phyloP scores from a whole-genome alignment of 495 filamentous ascomycete genomes.

The Aspergillus campestris region DNA sequence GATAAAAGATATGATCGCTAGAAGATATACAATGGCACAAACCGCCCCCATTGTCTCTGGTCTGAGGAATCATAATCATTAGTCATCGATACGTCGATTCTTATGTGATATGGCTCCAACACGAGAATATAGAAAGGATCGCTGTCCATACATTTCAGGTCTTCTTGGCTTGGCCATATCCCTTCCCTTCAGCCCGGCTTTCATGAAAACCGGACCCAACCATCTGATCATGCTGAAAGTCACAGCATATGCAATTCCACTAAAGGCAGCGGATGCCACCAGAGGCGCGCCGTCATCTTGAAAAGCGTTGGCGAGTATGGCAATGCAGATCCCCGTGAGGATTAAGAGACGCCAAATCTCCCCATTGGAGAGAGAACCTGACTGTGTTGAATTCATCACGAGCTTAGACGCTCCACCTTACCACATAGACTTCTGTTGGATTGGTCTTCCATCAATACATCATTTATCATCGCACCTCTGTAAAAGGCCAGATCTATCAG shows the following conservation, averaged over 20 bases:
- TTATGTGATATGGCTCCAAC: no score
- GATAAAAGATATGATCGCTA: slow-evolving; percentile 81
- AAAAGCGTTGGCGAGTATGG: slow-evolving; percentile 74
- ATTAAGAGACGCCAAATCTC: slow-evolving; percentile 65
- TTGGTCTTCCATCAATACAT: background rate
- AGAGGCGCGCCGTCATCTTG: slow-evolving; percentile 81
- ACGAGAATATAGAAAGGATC: background rate
- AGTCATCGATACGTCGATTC: slow-evolving; percentile 3
- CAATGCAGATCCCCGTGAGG: slow-evolving; percentile 60
- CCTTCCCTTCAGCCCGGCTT: slow-evolving; percentile 79
- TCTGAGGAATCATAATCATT: slow-evolving; percentile 28
- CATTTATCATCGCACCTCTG: no score
- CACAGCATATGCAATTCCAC: slow-evolving; percentile 71
- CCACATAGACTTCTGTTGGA: background rate
- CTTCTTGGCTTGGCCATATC: slow-evolving; percentile 76
- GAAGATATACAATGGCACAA: slow-evolving; percentile 84
- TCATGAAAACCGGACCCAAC: slow-evolving; percentile 88
- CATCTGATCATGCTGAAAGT: slow-evolving; percentile 82
- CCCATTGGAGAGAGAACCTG: slow-evolving; percentile 47
- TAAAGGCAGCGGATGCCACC: slow-evolving; percentile 78
- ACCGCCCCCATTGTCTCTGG: slow-evolving; percentile 98
- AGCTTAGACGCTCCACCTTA: slow-evolving; percentile 2
- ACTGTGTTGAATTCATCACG: slow-evolving; percentile 28
- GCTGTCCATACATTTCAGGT: slow-evolving; percentile 59
- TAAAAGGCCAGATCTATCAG: no score